These are phyloP conservation scores for Candida fluviatilis DNA, from an alignment of 805 yeast species.

Conservation along the genomic window DNA sequence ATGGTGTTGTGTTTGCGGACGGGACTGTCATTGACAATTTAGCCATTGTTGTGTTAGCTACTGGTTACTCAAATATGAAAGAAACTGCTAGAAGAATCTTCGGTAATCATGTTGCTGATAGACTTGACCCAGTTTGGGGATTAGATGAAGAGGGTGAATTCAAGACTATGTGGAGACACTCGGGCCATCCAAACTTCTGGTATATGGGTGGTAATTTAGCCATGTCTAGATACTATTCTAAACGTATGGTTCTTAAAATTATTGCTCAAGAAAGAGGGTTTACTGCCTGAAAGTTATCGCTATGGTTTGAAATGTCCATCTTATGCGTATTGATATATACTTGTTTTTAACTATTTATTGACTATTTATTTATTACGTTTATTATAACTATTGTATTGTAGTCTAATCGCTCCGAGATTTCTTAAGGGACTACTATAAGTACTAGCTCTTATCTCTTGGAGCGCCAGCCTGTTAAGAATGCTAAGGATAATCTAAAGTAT, in stretches of 20 bases:
- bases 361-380: slow-evolving; percentile 1
- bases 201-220: slow-evolving; percentile 42
- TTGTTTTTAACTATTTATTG: background rate
- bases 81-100: slow-evolving; percentile 36
- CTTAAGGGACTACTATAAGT: too few relatives aligned
- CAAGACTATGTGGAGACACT: slow-evolving; percentile 32
- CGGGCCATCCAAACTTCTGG: slow-evolving; percentile 39
- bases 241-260: slow-evolving; percentile 37
- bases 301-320: too few relatives aligned
- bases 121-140: slow-evolving; percentile 39
- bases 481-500: too few relatives aligned
- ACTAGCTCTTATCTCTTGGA: too few relatives aligned
- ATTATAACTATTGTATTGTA: too few relatives aligned
- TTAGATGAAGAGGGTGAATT: slow-evolving; percentile 42
- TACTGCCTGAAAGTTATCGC: too few relatives aligned
- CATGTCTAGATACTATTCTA: slow-evolving; percentile 34
- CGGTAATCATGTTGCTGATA: slow-evolving; percentile 32
- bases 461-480: too few relatives aligned
- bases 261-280: slow-evolving; percentile 21
- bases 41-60: slow-evolving; percentile 41
- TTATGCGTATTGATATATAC: background rate
- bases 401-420: too few relatives aligned
- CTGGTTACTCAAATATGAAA: slow-evolving; percentile 41
- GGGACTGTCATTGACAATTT: slow-evolving; percentile 30
- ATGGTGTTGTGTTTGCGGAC: slow-evolving; percentile 36